A percentile compares a stretch with the other conserved stretches of the same genome.
Evolutionary conservation across 805 yeast species (phyloP).

Genomic region (Candida dajiaensis): DNA sequence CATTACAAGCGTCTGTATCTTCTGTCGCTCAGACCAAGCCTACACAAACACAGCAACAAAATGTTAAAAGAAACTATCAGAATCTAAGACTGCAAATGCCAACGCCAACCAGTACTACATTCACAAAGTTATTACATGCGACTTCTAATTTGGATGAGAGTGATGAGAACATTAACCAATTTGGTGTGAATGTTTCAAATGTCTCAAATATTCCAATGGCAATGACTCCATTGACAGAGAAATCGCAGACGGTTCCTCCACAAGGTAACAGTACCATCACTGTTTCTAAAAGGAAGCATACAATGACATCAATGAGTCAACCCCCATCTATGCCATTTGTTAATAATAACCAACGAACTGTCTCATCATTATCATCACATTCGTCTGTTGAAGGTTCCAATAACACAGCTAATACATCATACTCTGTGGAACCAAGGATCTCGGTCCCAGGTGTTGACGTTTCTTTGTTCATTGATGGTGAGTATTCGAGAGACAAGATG

Average conservation of each 20-base stretch:
- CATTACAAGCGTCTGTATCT: not conserved
- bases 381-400: slow-evolving; percentile 9
- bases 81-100: slow-evolving; percentile 72
- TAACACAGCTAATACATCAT: slow-evolving; percentile 1
- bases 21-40: not conserved
- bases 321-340: slow-evolving; percentile 4
- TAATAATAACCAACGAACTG: not conserved
- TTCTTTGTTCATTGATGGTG: slow-evolving; percentile 19
- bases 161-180: slow-evolving; percentile 54
- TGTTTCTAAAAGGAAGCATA: slow-evolving; percentile 4
- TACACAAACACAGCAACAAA: slow-evolving; percentile 1
- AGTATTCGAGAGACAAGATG: slow-evolving; percentile 19
- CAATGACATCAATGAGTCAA: slow-evolving; percentile 5
- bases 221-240: slow-evolving; percentile 80
- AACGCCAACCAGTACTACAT: slow-evolving; percentile 43
- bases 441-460: slow-evolving; percentile 13
- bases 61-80: slow-evolving; percentile 39
- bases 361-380: slow-evolving; percentile 7
- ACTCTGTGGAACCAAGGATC: not conserved
- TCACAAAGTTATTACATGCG: slow-evolving; percentile 25
- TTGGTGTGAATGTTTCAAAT: slow-evolving; percentile 51
- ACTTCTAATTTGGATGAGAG: slow-evolving; percentile 27
- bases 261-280: not conserved
- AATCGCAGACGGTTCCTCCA: slow-evolving; percentile 16
- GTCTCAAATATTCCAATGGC: slow-evolving; percentile 49